Percentiles rank a stretch among this genome's conserved stretches.
These are phyloP conservation scores for Neopestalotiopsis sp. DNA, from an alignment of 2,329 filamentous ascomycete species.

Conservation along the genomic window DNA sequence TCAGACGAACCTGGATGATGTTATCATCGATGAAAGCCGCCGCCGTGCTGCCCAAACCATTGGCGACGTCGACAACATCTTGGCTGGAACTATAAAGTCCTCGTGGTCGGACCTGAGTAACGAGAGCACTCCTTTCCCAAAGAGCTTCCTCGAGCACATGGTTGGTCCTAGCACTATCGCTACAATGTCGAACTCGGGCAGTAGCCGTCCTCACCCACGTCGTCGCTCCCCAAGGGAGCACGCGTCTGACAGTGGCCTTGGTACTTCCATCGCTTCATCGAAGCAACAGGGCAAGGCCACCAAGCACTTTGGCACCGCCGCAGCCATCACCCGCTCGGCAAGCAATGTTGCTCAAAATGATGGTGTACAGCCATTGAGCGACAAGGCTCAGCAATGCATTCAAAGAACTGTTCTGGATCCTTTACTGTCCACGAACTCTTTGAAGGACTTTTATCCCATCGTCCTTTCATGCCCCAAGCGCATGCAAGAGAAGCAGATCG, in stretches of 20 bases:
- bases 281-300: conserved; percentile 55
- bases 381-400: conserved; percentile 77
- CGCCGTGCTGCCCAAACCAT: conserved; percentile 72
- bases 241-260: conserved; percentile 86
- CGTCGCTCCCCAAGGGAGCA: conserved; percentile 68
- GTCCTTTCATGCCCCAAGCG: conserved; percentile 79
- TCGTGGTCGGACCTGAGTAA: conserved; percentile 54
- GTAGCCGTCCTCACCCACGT: conserved; percentile 56
- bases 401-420: conserved; percentile 80
- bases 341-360: conserved; percentile 52
- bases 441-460: conserved; percentile 83
- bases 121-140: conserved; percentile 65
- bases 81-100: conserved; percentile 52
- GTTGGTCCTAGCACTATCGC: conserved; percentile 51
- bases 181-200: conserved; percentile 43
- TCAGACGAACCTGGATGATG: conserved; percentile 74
- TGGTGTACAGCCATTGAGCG: conserved; percentile 65
- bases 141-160: conserved; percentile 62
- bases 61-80: conserved; percentile 67
- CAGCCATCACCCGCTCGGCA: conserved; percentile 68
- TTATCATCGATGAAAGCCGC: conserved; percentile 71
- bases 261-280: conserved; percentile 76
- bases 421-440: conserved; percentile 72
- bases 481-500: conserved; percentile 84
- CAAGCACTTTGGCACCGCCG: conserved; percentile 49